Evolutionary conservation across 805 yeast genomes (phyloP), one percentile per base, ranked within the genome.

Genomic region (Clavispora asparagi): DNA sequence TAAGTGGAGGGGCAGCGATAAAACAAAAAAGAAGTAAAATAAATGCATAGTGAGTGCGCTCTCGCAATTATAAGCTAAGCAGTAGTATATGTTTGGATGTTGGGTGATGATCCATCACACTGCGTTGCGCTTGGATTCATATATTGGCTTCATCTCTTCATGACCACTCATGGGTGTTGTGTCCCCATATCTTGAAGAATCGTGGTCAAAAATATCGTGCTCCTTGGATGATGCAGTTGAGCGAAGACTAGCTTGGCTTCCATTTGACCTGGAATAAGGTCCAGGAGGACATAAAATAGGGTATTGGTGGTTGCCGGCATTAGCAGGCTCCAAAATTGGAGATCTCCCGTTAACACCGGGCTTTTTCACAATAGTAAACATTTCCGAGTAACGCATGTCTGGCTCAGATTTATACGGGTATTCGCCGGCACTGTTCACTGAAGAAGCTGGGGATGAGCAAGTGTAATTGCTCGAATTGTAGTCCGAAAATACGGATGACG

Each of bases 121-220:
- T 13, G 36, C 36, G 11, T 23, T 13, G 10, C 36, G 27, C 13
- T 40, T 40, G 6, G 31, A 13, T 33, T 42, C 46, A 32, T 35
- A 33, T 16, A 45, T 28, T 31, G 39, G 12, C 12, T 47, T 44
- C 16, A 39, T 17, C 40, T 39, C 32, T 28, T 63, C 66, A 43
- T 56, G 63, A 41, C 62, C 67, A 45, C 68, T 64, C 23, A 58
- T 50, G n/a, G 73, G 73, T 31, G 73, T 67, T 7, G 57, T 49
- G 11, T 58, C 56, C 4, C 63, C 64, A 38, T 51, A 44, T 40
- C 49, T 50, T 17, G 61, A 52, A 25, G 59, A 49, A 32, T 61
- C 68, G 19, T 45, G 42, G 44, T 64, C 68, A 45, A 63, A 64
- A 7, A 62, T 52, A 23, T 56, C 57, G 32, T 49, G 48, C 17